phyloP scores from a whole-genome alignment of 768 basidiomycete species.

The Macrolepiota dolichaula region DNA sequence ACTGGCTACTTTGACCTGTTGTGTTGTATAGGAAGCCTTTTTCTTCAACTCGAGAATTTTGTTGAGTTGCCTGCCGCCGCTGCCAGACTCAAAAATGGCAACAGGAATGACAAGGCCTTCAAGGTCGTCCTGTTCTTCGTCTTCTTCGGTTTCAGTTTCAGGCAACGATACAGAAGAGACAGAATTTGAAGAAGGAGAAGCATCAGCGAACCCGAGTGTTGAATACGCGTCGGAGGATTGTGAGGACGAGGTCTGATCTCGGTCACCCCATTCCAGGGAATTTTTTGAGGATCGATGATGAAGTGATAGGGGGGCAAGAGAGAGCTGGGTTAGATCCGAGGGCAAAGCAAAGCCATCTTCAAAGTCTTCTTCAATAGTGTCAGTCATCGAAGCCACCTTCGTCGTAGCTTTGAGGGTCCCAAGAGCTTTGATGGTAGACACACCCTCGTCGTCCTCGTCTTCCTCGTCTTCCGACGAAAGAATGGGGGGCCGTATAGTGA shows the following conservation, averaged over 20 bases:
- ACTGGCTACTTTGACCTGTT: slow-evolving; percentile 43
- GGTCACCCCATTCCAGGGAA: slow-evolving; percentile 84
- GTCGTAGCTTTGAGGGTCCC: slow-evolving; percentile 28
- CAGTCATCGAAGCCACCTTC: slow-evolving; percentile 30
- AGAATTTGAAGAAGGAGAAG: slow-evolving; percentile 69
- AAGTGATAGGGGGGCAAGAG: slow-evolving; percentile 74
- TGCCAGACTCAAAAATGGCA: slow-evolving; percentile 70
- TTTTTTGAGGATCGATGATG: slow-evolving; percentile 78
- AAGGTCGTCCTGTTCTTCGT: slow-evolving; percentile 69
- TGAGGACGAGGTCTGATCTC: slow-evolving; percentile 76
- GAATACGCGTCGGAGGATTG: slow-evolving; percentile 89
- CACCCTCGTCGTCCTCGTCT: slow-evolving; percentile 80
- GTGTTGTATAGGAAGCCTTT: slow-evolving; percentile 40
- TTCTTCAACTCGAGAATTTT: slow-evolving; percentile 54
- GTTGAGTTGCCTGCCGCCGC: slow-evolving; percentile 48
- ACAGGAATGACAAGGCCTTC: slow-evolving; percentile 81
- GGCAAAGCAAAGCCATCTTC: slow-evolving; percentile 83
- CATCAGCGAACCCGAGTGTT: slow-evolving; percentile 70
- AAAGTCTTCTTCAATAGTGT: slow-evolving; percentile 70
- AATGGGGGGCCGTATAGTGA: slow-evolving; percentile 68
- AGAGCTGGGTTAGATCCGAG: slow-evolving; percentile 75
- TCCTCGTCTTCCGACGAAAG: slow-evolving; percentile 38
- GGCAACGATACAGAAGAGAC: slow-evolving; percentile 66
- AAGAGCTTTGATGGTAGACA: slow-evolving; percentile 79
- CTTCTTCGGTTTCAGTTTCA: slow-evolving; percentile 70